These are phyloP conservation scores for Patellifolia procumbens DNA, from an alignment of 179 eudicot genomes.

Conservation along the genomic window DNA sequence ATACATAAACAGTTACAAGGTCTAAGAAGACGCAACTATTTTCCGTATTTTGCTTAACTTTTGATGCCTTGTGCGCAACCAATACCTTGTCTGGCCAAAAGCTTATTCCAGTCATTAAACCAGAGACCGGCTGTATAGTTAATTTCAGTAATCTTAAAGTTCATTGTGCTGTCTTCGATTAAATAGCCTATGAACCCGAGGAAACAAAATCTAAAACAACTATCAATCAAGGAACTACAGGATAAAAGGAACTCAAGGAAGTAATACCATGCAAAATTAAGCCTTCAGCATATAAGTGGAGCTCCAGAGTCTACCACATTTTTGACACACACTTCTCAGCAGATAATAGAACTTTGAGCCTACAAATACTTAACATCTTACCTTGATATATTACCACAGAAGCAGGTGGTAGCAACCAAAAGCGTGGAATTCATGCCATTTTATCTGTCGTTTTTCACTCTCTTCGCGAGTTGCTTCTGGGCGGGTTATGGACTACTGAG, in stretches of 20 bases:
- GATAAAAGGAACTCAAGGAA: neutral
- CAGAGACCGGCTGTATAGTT: too few species aligned
- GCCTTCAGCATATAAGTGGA: neutral
- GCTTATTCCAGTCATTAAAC: too few species aligned
- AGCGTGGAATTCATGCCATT: constrained; percentile 86
- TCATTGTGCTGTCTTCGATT: neutral
- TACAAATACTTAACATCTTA: neutral
- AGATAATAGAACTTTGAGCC: neutral
- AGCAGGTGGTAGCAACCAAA: constrained; percentile 62
- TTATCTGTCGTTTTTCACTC: constrained; percentile 68
- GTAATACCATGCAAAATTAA: neutral
- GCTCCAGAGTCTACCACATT: neutral
- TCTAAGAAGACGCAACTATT: too few species aligned
- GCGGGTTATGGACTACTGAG: constrained; percentile 70
- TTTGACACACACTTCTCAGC: neutral
- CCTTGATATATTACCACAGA: constrained; percentile 42
- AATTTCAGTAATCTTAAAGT: neutral
- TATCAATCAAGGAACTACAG: neutral
- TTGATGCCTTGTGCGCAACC: too few species aligned
- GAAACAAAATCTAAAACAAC: neutral
- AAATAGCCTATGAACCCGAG: neutral
- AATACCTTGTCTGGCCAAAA: too few species aligned
- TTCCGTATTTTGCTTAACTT: too few species aligned
- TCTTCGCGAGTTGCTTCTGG: constrained; percentile 70
- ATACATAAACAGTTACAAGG: too few species aligned